Conservation (phyloP, 1,284 basidiomycete genomes). For the Papiliotrema nemorosa region DNA sequence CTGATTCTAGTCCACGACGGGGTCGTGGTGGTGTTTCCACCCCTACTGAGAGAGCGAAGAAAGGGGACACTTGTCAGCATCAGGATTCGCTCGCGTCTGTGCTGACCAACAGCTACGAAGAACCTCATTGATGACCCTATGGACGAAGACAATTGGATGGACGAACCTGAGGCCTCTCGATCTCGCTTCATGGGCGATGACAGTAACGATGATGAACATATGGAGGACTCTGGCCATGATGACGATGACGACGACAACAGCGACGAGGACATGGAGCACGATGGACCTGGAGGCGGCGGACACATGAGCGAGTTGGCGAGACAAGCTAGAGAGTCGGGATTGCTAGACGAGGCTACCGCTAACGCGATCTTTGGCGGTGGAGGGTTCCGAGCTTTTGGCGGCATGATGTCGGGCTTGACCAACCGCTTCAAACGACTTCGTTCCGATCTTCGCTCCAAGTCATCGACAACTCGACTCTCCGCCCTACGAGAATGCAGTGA, state of each 20-base stretch:
- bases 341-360: slow-evolving; percentile 67
- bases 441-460: slow-evolving; percentile 78
- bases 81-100: neutral
- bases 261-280: slow-evolving; percentile 42
- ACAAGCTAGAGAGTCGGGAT: slow-evolving; percentile 53
- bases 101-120: slow-evolving; percentile 43
- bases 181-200: slow-evolving; percentile 20
- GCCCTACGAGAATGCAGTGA: slow-evolving; percentile 94
- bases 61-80: slow-evolving; percentile 34
- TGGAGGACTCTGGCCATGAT: slow-evolving; percentile 57
- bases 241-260: slow-evolving; percentile 55
- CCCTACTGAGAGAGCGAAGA: slow-evolving; percentile 31
- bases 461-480: slow-evolving; percentile 74
- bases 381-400: slow-evolving; percentile 60
- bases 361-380: slow-evolving; percentile 59
- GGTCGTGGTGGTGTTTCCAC: neutral
- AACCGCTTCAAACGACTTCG: slow-evolving; percentile 82
- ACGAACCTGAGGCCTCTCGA: slow-evolving; percentile 23
- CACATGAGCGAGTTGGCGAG: slow-evolving; percentile 33
- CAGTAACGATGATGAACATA: slow-evolving; percentile 66
- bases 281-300: slow-evolving; percentile 5
- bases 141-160: slow-evolving; percentile 58
- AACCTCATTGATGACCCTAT: slow-evolving; percentile 61
- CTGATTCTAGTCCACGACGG: neutral
- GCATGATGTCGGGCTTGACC: slow-evolving; percentile 84